Percentiles rank a stretch among this genome's conserved stretches.
Evolutionary conservation across 345 rosid genomes (phyloP).

Genomic region (Mallotus nudiflorus): DNA sequence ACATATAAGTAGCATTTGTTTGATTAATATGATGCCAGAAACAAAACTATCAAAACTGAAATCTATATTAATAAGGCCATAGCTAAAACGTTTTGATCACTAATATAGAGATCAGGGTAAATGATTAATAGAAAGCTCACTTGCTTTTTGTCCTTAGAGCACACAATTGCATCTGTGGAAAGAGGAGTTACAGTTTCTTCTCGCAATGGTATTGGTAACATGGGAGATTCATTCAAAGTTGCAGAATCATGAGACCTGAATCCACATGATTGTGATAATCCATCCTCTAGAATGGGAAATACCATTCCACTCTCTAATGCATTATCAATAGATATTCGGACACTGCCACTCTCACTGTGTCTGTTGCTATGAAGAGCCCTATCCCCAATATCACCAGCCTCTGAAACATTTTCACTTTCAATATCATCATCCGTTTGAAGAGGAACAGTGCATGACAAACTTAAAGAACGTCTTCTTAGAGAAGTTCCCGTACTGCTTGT

Average conservation of each 20-base stretch:
- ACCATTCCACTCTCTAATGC: slow-evolving; percentile 39
- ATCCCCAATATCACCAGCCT: slow-evolving; percentile 91
- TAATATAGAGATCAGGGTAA: background rate
- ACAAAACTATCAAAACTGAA: background rate
- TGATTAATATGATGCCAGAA: background rate
- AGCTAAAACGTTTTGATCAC: background rate
- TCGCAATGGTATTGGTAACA: slow-evolving; percentile 38
- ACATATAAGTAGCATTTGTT: background rate
- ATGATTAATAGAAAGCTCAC: slow-evolving; percentile 23
- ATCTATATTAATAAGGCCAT: background rate
- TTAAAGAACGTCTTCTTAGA: slow-evolving; percentile 44
- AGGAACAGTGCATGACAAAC: slow-evolving; percentile 37
- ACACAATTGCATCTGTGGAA: slow-evolving; percentile 43
- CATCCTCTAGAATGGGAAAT: slow-evolving; percentile 29
- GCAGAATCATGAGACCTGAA: slow-evolving; percentile 27
- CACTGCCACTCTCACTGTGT: slow-evolving; percentile 43
- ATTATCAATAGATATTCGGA: slow-evolving; percentile 41
- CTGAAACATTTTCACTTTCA: slow-evolving; percentile 67
- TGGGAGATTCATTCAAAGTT: slow-evolving; percentile 30
- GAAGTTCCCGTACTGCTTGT: slow-evolving; percentile 54
- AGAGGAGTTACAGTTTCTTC: slow-evolving; percentile 48
- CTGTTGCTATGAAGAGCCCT: slow-evolving; percentile 58
- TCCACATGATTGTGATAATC: slow-evolving; percentile 25
- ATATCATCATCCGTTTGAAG: slow-evolving; percentile 41
- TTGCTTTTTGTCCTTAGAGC: slow-evolving; percentile 31